Base-by-base conservation (phyloP, 768 basidiomycete species). In the Cystobasidium tubakii region DNA sequence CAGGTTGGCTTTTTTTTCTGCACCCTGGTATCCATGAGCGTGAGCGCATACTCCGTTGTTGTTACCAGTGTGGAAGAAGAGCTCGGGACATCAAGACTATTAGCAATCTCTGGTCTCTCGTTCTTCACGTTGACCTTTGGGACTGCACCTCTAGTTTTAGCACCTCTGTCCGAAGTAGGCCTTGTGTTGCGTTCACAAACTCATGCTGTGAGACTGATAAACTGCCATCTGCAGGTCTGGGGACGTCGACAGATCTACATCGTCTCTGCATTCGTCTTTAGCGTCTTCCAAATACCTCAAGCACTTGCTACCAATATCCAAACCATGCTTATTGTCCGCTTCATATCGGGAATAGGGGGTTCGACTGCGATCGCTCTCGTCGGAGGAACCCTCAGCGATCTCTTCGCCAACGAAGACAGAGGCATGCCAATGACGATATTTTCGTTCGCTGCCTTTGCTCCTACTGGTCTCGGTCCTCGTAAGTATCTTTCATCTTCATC, bases 81-180 rank as follows among this genome's bases (percentile, higher is more conserved):
- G 9, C 34, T 71, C 4, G 34, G 44, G 7, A 31, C 54, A 3
- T 71, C 69, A 23, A 23, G 69, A 12, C 36, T 42, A 4, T 44
- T 71, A n/a, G 55, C 69, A 3, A n/a, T 71, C 19, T 53, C 53
- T 29, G 69, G 69, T 27, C 21, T 71, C 12, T 71, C 69, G 10
- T 53, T 71, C 55, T 71, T 71, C 54, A 71, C 69, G 3, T 31
- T 71, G 21, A 73, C 44, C 7, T 73, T 73, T 50, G 72, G 72
- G 3, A 42, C 50, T 1, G 62, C 62, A 33, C 62, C 62, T 43
- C 50, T 73, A 19, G 25, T 70, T 1, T 42, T 73, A 9, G 72
- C 72, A 9, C 72, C 72, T 4, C 21, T 73, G n/a, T 73, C 72
- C 1, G 72, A 73, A 70, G 46, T 53, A 17, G 4, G 46, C 29